phyloP scores from a whole-genome alignment of 345 rosid genomes.

The Populus pruinosa region DNA sequence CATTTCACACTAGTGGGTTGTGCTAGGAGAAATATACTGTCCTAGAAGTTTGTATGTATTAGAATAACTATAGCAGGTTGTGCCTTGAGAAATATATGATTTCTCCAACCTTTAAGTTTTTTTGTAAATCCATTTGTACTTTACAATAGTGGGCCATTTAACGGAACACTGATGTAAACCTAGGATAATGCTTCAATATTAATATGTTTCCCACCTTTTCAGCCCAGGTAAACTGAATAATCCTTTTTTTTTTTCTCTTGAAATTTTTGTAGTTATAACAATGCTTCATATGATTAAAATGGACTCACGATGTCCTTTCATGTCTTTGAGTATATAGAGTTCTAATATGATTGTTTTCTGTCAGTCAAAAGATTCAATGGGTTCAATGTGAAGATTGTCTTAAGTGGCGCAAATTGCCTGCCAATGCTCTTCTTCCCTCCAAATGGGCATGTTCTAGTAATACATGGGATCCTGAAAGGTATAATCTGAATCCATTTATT shows the following conservation, averaged over 20 bases:
- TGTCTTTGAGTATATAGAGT: background rate
- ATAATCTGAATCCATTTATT: constrained; percentile 3
- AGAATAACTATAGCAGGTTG: no score
- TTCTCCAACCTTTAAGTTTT: no score
- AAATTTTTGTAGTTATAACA: background rate
- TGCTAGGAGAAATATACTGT: no score
- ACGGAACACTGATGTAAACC: no score
- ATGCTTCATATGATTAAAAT: background rate
- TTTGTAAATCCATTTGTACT: no score
- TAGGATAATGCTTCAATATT: no score
- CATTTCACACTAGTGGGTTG: no score
- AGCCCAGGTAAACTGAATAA: background rate
- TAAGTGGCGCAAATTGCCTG: constrained; percentile 74
- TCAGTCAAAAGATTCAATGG: constrained; percentile 68
- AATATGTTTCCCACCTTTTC: no score
- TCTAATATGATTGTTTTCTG: constrained; percentile 11
- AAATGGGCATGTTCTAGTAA: constrained; percentile 65
- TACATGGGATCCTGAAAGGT: constrained; percentile 73
- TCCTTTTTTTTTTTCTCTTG: no score
- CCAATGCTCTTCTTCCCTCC: constrained; percentile 57
- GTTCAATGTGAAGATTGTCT: constrained; percentile 68
- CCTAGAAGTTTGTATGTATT: no score
- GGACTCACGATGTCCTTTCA: background rate
- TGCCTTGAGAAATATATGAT: no score
- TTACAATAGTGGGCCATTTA: no score